Evolutionary conservation across 768 basidiomycete genomes (phyloP).

Genomic region (Suillus subluteus): DNA sequence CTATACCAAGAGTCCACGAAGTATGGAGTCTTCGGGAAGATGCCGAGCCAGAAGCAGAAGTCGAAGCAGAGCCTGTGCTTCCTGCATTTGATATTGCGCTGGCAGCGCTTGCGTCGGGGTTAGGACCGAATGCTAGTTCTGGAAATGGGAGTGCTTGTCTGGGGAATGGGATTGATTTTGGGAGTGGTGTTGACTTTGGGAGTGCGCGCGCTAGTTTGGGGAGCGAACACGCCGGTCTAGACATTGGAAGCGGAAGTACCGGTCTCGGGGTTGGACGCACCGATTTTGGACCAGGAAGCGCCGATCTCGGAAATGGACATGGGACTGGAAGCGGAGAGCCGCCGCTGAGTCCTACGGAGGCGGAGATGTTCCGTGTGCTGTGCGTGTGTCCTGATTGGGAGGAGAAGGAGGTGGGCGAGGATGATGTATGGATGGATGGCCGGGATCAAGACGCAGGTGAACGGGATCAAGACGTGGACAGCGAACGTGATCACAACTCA

Average conservation of each 20-base stretch:
- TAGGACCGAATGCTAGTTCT: not conserved
- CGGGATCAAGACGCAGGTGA: slow-evolving; percentile 13
- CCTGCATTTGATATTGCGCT: slow-evolving; percentile 33
- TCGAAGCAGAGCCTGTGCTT: slow-evolving; percentile 8
- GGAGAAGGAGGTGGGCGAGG: slow-evolving; percentile 38
- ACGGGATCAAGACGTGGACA: slow-evolving; percentile 8
- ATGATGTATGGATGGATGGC: not conserved
- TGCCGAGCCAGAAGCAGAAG: not conserved
- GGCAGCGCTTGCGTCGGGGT: slow-evolving; percentile 29
- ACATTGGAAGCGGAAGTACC: not conserved
- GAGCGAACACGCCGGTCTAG: not conserved
- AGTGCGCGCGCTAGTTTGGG: not conserved
- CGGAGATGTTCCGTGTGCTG: slow-evolving; percentile 69
- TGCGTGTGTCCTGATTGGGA: slow-evolving; percentile 63
- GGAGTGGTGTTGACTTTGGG: not conserved
- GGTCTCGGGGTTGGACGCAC: not conserved
- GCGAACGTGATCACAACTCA: not conserved
- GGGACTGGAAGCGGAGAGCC: slow-evolving; percentile 28
- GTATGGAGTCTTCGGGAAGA: slow-evolving; percentile 2
- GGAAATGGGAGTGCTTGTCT: not conserved
- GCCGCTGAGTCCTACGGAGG: slow-evolving; percentile 70
- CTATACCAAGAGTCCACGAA: not conserved
- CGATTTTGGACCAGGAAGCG: slow-evolving; percentile 1
- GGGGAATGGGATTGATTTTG: not conserved
- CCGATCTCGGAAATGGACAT: slow-evolving; percentile 10